A percentile compares a stretch with the other conserved stretches of the same genome.
phyloP scores from a whole-genome alignment of 2,329 filamentous ascomycete genomes.

The Amylocarpus encephaloides region DNA sequence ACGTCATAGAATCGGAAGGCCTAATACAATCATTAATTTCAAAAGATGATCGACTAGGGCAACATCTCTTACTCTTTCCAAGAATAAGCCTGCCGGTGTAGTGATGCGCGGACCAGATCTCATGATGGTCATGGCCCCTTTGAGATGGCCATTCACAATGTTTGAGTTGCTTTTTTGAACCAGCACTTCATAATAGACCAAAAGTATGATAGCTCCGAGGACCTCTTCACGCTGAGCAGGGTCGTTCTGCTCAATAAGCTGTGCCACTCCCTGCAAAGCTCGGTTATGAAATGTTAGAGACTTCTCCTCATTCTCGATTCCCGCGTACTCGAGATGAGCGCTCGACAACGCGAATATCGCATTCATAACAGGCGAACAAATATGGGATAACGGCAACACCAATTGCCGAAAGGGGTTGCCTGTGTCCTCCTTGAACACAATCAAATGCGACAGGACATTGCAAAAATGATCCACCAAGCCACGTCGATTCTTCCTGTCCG shows the following conservation, averaged over 20 bases:
- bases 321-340: slow-evolving; percentile 70
- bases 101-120: slow-evolving; percentile 39
- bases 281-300: slow-evolving; percentile 54
- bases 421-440: slow-evolving; percentile 56
- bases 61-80: slow-evolving; percentile 46
- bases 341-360: slow-evolving; percentile 79
- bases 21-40: slow-evolving; percentile 32
- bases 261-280: slow-evolving; percentile 51
- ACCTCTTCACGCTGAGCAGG: slow-evolving; percentile 50
- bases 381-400: slow-evolving; percentile 52
- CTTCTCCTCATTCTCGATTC: slow-evolving; percentile 45
- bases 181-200: slow-evolving; percentile 60
- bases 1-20: slow-evolving; percentile 62
- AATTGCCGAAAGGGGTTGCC: slow-evolving; percentile 59
- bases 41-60: too few relatives aligned
- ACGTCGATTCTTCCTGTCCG: slow-evolving; percentile 46
- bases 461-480: slow-evolving; percentile 56
- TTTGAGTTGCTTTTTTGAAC: slow-evolving; percentile 54
- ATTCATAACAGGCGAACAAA: slow-evolving; percentile 60
- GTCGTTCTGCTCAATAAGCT: slow-evolving; percentile 48
- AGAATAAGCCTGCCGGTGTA: slow-evolving; percentile 49
- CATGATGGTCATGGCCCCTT: slow-evolving; percentile 57
- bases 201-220: slow-evolving; percentile 53
- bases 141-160: slow-evolving; percentile 55
- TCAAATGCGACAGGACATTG: slow-evolving; percentile 57